Conservation (phyloP, 2,329 filamentous ascomycete species). For the Colletotrichum sp. region DNA sequence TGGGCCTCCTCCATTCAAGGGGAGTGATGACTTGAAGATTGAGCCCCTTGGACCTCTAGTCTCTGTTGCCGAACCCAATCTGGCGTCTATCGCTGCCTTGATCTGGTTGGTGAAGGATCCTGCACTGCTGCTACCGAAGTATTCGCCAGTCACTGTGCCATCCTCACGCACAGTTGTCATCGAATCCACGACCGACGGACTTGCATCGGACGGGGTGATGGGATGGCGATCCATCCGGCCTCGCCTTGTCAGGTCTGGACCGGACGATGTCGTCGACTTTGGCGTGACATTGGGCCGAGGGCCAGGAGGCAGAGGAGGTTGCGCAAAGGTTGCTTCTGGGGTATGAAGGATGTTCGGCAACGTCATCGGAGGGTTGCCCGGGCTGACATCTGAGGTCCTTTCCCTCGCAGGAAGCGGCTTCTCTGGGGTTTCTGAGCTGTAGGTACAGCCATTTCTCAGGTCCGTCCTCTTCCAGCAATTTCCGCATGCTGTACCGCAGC, state of each 20-base stretch:
- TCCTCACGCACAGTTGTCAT: constrained; percentile 51
- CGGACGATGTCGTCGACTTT: not conserved
- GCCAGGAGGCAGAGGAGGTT: not conserved
- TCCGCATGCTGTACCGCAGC: constrained; percentile 29
- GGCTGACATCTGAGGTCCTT: not conserved
- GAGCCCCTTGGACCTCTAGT: not conserved
- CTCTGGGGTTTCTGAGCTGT: constrained; percentile 23
- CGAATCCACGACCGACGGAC: constrained; percentile 43
- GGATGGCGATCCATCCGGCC: not conserved
- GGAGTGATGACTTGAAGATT: constrained; percentile 25
- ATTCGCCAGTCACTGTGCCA: constrained; percentile 42
- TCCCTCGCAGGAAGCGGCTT: not conserved
- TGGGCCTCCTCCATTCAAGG: not conserved
- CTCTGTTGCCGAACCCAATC: constrained; percentile 22
- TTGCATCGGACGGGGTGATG: constrained; percentile 14
- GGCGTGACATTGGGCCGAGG: not conserved
- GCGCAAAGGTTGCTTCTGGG: not conserved
- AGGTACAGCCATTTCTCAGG: constrained; percentile 31
- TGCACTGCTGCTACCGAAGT: constrained; percentile 52
- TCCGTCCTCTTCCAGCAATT: constrained; percentile 33
- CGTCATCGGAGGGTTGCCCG: not conserved
- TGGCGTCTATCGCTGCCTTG: constrained; percentile 43
- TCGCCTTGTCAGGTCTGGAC: not conserved
- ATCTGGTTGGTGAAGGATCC: constrained; percentile 52
- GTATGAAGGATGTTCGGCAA: not conserved